Evolutionary conservation across 495 filamentous ascomycete species (phyloP).

Genomic region (Choiromyces venosus): DNA sequence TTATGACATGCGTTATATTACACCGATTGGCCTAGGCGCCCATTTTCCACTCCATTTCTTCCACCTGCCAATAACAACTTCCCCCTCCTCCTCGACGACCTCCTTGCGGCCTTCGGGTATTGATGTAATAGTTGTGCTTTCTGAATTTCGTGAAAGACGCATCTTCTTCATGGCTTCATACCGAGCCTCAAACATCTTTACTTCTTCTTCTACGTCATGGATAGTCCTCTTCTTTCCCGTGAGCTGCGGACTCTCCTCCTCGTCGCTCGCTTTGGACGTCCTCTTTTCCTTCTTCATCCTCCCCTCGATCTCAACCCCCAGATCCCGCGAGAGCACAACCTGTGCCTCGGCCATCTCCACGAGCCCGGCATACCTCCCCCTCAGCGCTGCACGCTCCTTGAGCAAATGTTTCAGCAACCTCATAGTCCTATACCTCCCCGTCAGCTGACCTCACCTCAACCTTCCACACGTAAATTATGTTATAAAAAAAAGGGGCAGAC

Average conservation of each 20-base stretch:
- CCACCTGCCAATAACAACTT: constrained; percentile 46
- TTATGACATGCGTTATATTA: constrained; percentile 44
- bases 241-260: neutral
- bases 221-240: constrained; percentile 15
- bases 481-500: neutral
- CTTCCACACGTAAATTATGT: neutral
- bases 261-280: neutral
- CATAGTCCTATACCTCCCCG: constrained; percentile 26
- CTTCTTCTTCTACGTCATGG: constrained; percentile 41
- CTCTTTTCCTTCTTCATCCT: constrained; percentile 2
- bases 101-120: neutral
- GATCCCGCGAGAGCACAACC: constrained; percentile 9
- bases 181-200: constrained; percentile 30
- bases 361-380: constrained; percentile 26
- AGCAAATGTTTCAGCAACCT: constrained; percentile 33
- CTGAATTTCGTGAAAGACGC: constrained; percentile 8
- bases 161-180: constrained; percentile 28
- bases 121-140: neutral
- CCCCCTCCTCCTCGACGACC: constrained; percentile 1
- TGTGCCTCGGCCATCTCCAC: constrained; percentile 31
- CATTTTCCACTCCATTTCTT: constrained; percentile 52
- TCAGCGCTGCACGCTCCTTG: constrained; percentile 20
- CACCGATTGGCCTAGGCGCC: constrained; percentile 59
- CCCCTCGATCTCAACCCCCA: constrained; percentile 1
- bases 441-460: neutral